phyloP scores from a whole-genome alignment of 176 grass and related monocot species.

The Aegilops umbellulata region DNA sequence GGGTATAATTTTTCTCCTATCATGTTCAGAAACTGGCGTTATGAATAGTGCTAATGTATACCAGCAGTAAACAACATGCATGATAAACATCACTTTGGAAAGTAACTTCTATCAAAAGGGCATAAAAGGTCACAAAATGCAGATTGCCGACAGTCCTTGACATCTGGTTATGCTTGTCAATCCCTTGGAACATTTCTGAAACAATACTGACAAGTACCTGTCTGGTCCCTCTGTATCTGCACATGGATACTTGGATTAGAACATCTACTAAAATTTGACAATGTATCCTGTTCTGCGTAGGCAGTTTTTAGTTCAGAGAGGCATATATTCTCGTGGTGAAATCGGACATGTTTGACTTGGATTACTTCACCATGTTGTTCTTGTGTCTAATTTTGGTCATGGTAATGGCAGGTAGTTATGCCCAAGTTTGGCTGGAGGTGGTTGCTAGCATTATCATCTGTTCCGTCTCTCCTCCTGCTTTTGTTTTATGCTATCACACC shows the following conservation, averaged over 20 bases:
- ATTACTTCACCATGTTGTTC: slow-evolving; percentile 30
- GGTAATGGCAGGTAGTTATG: slow-evolving; percentile 68
- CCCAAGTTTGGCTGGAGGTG: slow-evolving; percentile 94
- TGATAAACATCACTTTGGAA: slow-evolving; percentile 15
- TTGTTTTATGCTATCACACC: slow-evolving; percentile 76
- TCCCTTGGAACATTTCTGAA: background rate
- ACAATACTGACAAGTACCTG: background rate
- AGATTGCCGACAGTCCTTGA: background rate
- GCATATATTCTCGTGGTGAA: background rate
- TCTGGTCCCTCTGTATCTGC: background rate
- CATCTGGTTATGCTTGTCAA: background rate
- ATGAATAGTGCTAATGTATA: background rate
- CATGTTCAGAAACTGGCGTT: background rate
- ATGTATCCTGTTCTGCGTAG: background rate
- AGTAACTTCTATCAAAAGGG: background rate
- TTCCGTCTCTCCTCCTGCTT: slow-evolving; percentile 81
- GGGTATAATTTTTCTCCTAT: slow-evolving; percentile 49
- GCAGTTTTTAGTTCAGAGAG: slow-evolving; percentile 2
- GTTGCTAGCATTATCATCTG: slow-evolving; percentile 71
- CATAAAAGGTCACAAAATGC: background rate
- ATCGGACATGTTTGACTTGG: background rate
- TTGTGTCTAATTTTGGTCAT: slow-evolving; percentile 39
- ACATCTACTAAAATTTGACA: slow-evolving; percentile 14
- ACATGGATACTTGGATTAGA: background rate
- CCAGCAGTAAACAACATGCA: background rate